These are phyloP conservation scores for Fragaria vesca DNA, from an alignment of 306 rosid genomes.

Conservation along the genomic window DNA sequence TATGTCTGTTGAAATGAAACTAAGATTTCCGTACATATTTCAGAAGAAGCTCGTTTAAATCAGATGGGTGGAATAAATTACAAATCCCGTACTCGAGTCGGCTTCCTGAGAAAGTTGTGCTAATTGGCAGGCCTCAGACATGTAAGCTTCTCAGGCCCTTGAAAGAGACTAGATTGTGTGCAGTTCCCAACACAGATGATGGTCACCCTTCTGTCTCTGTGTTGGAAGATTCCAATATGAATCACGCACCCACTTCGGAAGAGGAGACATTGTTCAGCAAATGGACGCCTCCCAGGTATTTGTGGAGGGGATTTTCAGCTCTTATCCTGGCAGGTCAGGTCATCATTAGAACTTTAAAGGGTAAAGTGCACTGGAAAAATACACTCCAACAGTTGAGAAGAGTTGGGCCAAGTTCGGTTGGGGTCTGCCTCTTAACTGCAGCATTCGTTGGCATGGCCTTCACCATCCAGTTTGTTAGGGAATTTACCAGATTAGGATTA, in stretches of 20 bases:
- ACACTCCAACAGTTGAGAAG: slow-evolving; percentile 89
- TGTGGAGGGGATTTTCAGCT: slow-evolving; percentile 92
- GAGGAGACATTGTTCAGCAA: slow-evolving; percentile 43
- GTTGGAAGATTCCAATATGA: slow-evolving; percentile 47
- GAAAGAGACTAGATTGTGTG: slow-evolving; percentile 43
- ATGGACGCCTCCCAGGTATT: slow-evolving; percentile 85
- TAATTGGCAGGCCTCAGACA: slow-evolving; percentile 33
- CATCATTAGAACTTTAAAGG: slow-evolving; percentile 58
- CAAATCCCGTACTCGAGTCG: slow-evolving; percentile 32
- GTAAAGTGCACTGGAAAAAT: slow-evolving; percentile 84
- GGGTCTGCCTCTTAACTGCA: slow-evolving; percentile 90
- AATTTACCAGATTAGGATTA: slow-evolving; percentile 84
- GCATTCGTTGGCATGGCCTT: slow-evolving; percentile 99
- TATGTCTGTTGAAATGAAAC: slow-evolving; percentile 20
- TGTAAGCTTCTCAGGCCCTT: slow-evolving; percentile 18
- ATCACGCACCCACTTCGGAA: slow-evolving; percentile 43
- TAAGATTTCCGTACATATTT: slow-evolving; percentile 12
- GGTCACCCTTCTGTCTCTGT: slow-evolving; percentile 50
- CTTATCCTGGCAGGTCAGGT: slow-evolving; percentile 81
- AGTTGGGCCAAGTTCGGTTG: slow-evolving; percentile 89
- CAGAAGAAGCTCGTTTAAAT: slow-evolving; percentile 46
- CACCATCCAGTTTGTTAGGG: slow-evolving; percentile 90
- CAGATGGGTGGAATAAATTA: slow-evolving; percentile 31
- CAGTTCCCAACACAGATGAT: slow-evolving; percentile 48
- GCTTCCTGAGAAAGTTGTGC: slow-evolving; percentile 28